Base-by-base conservation (phyloP, 768 basidiomycete genomes). In the Multifurca ochricompacta region DNA sequence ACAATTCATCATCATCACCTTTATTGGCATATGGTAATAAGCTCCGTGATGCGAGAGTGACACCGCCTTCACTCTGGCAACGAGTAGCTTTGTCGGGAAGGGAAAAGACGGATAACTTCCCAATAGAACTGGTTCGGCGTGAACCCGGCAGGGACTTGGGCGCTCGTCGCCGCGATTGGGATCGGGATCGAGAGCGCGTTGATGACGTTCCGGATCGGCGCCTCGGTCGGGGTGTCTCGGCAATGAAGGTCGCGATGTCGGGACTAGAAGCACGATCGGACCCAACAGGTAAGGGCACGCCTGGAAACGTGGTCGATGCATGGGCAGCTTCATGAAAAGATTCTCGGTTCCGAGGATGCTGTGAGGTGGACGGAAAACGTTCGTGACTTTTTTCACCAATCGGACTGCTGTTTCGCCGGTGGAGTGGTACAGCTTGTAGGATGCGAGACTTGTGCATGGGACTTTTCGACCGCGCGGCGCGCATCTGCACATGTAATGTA, bases 161-260 rank as follows among this genome's bases (percentile, higher is more conserved):
- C 31, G 49, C 42, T 39, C 40, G 40, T 44, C 51, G 55, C 13
- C 55, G 51, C 21, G 59, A 46, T 6, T 44, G 57, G 53, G 66
- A 60, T 4, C 61, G 61, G 8, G 68, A 65, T 4, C 59, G 39
- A 32, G 66, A 67, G 6, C 61, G 49, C 6, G 64, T 62, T 2
- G 64, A 58, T 8, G 58, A 59, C 13, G 61, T 49, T 30, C 59
- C 53, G 3, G 66, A 66, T 21, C 46, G 59, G 13, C 67, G 65
- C 8, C 65, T 62, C 10, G 68, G 64, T 10, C 66, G 63, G 5
- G 69, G 69, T 6, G 70, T 71, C 5, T 58, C 43, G 5, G 69
- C 66, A 18, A 71, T 62, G 47, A 68, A 66, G 2, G 58, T 55
- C 7, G 54, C 44, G 27, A 71, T 68, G 51, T 71, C 70, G 0